Evolutionary conservation across 371 early-diverging fungal species (phyloP).

Genomic region (Fennellomyces sp.): DNA sequence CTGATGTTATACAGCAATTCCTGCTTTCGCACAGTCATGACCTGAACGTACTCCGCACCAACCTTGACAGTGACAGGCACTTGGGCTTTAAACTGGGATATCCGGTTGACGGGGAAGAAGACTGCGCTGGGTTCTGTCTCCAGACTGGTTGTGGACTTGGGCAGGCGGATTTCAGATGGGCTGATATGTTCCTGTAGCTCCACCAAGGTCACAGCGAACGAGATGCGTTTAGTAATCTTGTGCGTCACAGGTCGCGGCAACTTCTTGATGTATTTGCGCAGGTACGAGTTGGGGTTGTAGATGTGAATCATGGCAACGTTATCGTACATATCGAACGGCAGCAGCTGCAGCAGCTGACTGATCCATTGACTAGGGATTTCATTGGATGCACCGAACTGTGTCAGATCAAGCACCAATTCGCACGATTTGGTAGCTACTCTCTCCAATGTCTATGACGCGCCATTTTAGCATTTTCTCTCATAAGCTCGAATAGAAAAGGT

Average conservation of each 20-base stretch:
- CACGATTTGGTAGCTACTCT: conserved; percentile 61
- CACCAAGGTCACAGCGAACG: conserved; percentile 67
- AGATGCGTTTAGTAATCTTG: conserved; percentile 62
- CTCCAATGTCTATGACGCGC: conserved; percentile 51
- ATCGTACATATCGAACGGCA: conserved; percentile 65
- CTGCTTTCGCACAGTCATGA: conserved; percentile 70
- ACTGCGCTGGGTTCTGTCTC: conserved; percentile 70
- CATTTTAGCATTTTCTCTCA: background rate
- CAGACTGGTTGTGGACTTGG: conserved; percentile 73
- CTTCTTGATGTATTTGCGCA: conserved; percentile 73
- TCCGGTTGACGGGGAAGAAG: conserved; percentile 67
- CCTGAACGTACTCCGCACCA: conserved; percentile 79
- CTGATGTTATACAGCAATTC: conserved; percentile 72
- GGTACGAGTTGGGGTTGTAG: conserved; percentile 81
- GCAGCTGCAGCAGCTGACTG: conserved; percentile 70
- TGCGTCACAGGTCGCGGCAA: conserved; percentile 59
- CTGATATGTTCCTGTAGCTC: conserved; percentile 76
- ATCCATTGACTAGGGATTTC: conserved; percentile 83
- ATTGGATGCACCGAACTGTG: conserved; percentile 80
- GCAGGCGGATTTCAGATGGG: conserved; percentile 74
- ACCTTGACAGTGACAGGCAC: conserved; percentile 85
- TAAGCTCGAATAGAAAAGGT: conserved; percentile 10
- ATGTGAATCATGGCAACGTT: conserved; percentile 65
- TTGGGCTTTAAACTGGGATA: conserved; percentile 64
- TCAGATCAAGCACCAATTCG: conserved; percentile 84